Percentiles rank a stretch among this genome's conserved stretches.
Conservation (phyloP, 345 rosid species). For the Bruguiera gymnorhiza region DNA sequence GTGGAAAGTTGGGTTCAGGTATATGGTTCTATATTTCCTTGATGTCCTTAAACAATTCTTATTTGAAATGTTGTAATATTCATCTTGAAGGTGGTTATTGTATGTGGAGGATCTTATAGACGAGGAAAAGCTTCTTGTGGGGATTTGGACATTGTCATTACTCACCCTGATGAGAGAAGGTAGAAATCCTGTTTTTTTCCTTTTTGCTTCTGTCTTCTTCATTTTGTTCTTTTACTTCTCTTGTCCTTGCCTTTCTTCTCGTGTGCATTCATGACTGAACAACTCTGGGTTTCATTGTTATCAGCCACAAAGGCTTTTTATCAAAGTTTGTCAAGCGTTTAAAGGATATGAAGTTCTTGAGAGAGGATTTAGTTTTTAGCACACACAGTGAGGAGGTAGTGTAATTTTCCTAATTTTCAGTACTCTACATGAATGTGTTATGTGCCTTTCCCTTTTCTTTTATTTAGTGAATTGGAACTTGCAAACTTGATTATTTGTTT, state of each 20-base stretch:
- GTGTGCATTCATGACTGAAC: too few species aligned
- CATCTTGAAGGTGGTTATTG: slow-evolving; percentile 54
- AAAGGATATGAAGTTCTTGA: slow-evolving; percentile 66
- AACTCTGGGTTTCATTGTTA: background rate
- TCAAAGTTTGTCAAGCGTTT: slow-evolving; percentile 60
- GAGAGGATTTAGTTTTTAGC: slow-evolving; percentile 86
- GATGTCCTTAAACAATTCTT: background rate
- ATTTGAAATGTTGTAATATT: slow-evolving; percentile 1
- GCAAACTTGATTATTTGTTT: too few species aligned
- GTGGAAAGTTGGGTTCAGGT: slow-evolving; percentile 1
- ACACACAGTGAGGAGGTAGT: slow-evolving; percentile 86
- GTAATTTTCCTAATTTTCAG: background rate
- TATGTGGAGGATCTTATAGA: slow-evolving; percentile 96
- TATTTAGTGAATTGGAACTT: too few species aligned
- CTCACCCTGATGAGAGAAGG: slow-evolving; percentile 94
- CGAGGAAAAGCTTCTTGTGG: slow-evolving; percentile 97
- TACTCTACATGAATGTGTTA: background rate
- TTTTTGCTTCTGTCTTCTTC: background rate
- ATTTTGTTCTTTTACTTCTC: background rate
- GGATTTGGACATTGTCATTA: slow-evolving; percentile 77
- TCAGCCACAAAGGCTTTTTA: slow-evolving; percentile 89
- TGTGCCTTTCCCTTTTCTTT: too few species aligned
- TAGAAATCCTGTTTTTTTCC: slow-evolving; percentile 13
- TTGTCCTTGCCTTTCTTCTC: background rate
- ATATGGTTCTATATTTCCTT: background rate